Evolutionary conservation across 1,139 yeast species (phyloP), one percentile per base, ranked within the genome.

Genomic region (Debaryomycetaceae sp.): DNA sequence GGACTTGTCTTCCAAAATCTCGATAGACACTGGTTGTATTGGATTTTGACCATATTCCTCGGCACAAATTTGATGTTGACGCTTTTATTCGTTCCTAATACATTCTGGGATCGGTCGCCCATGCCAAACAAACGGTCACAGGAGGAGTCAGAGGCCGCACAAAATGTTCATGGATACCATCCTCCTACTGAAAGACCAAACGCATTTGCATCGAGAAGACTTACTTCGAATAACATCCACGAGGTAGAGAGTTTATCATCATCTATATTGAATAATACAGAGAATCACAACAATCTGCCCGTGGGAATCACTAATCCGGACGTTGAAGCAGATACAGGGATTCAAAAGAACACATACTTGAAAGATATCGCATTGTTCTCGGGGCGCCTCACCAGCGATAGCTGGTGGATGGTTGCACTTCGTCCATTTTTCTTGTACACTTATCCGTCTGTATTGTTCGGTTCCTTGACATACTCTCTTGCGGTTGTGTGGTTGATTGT

Each of bases 401-500:
- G 70, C 41, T 75, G 80, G 78, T 75, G 79, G 77, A 75, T 72
- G 77, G 75, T 79, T 4, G 73, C 78, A 7, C 48, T 78, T 16
- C 63, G 86, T 32, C 86, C 86, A 2, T 73, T 80, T 47, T 67
- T 72, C 18, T 63, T 80, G 9, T 73, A 67, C 43, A 46, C 63
- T 2, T 80, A 79, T 53, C 83, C 85, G 0, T 63, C 77, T 3
- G 65, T 80, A 14, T 54, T 77, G n/a, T 79, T 70, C 51, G 76
- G 81, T 0, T 65, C 83, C 1, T 51, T 79, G 7, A 58, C 76
- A 2, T 80, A 80, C 49, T 65, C 81, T 1, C 65, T 79, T 43
- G 78, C 83, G 8, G 82, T 80, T 18, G 81, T 80, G 16, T 80
- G 83, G 83, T 68, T 80, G 39, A 79, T 81, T 55, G 76, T 79